Base-by-base conservation (phyloP, 257 asterid species). In the Petunia secreta region DNA sequence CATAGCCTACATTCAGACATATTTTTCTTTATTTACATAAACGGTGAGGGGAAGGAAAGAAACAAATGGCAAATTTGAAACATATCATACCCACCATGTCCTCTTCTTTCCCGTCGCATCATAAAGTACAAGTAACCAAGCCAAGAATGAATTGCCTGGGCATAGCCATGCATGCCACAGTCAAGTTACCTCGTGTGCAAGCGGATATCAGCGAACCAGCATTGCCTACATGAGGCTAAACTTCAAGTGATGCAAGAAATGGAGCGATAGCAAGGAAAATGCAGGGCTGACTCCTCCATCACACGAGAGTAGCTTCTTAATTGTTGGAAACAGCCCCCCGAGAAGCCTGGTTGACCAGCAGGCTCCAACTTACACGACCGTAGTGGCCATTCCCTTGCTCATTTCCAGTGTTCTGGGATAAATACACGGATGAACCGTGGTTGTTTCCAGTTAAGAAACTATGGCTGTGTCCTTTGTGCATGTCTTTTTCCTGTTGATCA, bases 141-240 rank as follows among this genome's bases (percentile, higher is more conserved):
- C 96, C 97, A 92, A 91, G 97, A 92, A 91, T 92, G 97, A 92
- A 92, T 92, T 92, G 97, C 97, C 97, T 79, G 94, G 88, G 90
- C 90, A 83, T 58, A 63, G 37, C 11, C 0, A 25, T 25, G 25
- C 85, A 79, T 79, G 84, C 82, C 80, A 79, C 85, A 81, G 89
- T 48, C 55, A 80, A 71, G 34, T 10, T 36, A 62, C 69, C 81
- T 75, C 63, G 8, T 63, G 69, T 44, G 57, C 4, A 50, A 11
- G 59, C 41, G 25, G 25, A 25, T 25, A 25, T 15, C 66, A 39
- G 80, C 66, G 64, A 2, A 6, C 38, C 71, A 38, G 71, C 71
- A 63, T 63, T 63, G 46, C 48, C 34, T 38, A 10, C 50, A 39
- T 65, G 11, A 2, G 10, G 55, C 55, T 52, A 52, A 52, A 9